Evolutionary conservation across 202 grass and related monocot species (phyloP).

Genomic region (Schoenoplectus triqueter): DNA sequence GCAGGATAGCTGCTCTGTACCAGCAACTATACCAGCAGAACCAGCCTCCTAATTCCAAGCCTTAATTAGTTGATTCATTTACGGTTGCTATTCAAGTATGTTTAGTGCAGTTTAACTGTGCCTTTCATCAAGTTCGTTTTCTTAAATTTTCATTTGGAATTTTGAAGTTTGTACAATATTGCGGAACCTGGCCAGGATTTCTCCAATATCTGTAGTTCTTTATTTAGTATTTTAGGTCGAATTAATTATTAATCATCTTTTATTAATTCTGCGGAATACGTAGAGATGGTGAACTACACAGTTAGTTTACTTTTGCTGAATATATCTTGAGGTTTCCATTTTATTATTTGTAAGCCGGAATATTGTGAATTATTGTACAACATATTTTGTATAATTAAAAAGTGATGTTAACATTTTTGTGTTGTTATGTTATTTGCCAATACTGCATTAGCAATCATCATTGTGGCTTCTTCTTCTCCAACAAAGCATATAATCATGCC

Average conservation of each 20-base stretch:
- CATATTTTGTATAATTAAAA: background rate
- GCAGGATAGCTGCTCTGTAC: conserved; percentile 57
- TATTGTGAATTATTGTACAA: background rate
- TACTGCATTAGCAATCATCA: background rate
- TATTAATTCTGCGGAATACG: background rate
- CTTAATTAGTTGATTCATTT: conserved; percentile 29
- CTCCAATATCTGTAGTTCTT: background rate
- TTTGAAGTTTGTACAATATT: conserved; percentile 25
- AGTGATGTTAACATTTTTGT: background rate
- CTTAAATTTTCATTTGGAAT: background rate
- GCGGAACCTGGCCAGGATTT: background rate
- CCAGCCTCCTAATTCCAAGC: conserved; percentile 47
- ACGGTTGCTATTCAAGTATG: background rate
- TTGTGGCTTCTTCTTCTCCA: no score
- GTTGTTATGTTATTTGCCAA: background rate
- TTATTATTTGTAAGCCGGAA: background rate
- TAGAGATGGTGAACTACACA: conserved; percentile 8
- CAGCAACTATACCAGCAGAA: conserved; percentile 59
- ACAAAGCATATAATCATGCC: no score
- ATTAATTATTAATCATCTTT: background rate
- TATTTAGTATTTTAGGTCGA: background rate
- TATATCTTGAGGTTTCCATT: background rate
- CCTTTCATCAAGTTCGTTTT: conserved; percentile 21
- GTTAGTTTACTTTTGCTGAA: conserved; percentile 8
- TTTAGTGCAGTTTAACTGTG: conserved; percentile 1